Conservation (phyloP, 768 basidiomycete genomes). For the Pleurotus citrinopileatus region DNA sequence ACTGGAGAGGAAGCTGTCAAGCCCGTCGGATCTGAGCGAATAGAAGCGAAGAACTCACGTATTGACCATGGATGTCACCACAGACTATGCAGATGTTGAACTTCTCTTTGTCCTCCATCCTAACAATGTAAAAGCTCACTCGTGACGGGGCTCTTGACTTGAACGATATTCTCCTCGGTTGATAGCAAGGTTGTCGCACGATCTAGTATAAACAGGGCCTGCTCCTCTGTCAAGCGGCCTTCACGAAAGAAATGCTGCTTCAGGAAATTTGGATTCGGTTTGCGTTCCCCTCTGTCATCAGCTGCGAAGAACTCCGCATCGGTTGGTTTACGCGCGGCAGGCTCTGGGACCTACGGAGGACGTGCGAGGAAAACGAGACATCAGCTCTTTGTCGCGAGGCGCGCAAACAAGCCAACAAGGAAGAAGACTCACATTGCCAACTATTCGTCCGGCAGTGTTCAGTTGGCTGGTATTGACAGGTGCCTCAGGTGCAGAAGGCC, state of each 20-base stretch:
- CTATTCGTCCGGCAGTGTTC: conserved; percentile 4
- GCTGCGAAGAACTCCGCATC: conserved; percentile 70
- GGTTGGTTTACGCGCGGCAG: conserved; percentile 58
- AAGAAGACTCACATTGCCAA: conserved; percentile 1
- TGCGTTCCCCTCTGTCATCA: conserved; percentile 48
- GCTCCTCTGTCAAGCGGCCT: conserved; percentile 77
- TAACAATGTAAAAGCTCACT: conserved; percentile 47
- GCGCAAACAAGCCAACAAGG: neutral
- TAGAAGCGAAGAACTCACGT: conserved; percentile 43
- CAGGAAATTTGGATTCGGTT: conserved; percentile 76
- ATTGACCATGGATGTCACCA: conserved; percentile 98
- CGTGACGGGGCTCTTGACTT: conserved; percentile 86
- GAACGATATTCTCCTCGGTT: conserved; percentile 81
- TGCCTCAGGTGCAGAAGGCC: neutral
- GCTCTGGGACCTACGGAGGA: conserved; percentile 62
- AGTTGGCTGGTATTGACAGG: neutral
- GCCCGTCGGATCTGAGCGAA: neutral
- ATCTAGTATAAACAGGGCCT: conserved; percentile 81
- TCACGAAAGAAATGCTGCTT: conserved; percentile 90
- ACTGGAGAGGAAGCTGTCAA: conserved; percentile 43
- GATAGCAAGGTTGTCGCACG: conserved; percentile 63
- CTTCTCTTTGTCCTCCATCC: conserved; percentile 3
- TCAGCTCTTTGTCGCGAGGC: neutral
- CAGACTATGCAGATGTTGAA: conserved; percentile 55
- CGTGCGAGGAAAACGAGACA: conserved; percentile 7